A percentile compares a stretch with the other conserved stretches of the same genome.
phyloP scores from a whole-genome alignment of 441 rosid genomes.

The Eugenia klotzschiana region DNA sequence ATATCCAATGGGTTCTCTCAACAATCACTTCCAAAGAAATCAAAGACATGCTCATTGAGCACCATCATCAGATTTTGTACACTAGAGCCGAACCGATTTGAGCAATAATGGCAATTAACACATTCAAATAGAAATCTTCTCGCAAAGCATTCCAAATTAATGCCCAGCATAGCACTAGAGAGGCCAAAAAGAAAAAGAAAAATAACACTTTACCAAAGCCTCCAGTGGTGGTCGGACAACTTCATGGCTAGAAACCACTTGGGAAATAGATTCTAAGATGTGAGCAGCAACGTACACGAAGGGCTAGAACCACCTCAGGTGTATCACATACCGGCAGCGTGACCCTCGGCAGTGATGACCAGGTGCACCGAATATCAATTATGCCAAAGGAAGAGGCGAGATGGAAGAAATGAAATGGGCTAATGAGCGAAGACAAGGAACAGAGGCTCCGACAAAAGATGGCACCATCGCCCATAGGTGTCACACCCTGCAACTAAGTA shows the following conservation, averaged over 20 bases:
- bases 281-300: background rate
- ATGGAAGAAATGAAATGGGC: background rate
- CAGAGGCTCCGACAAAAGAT: background rate
- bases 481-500: background rate
- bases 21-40: background rate
- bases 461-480: background rate
- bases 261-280: background rate
- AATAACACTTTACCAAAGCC: background rate
- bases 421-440: background rate
- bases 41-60: background rate
- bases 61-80: background rate
- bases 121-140: background rate
- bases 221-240: background rate
- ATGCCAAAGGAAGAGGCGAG: background rate
- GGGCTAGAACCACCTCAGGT: background rate
- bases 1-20: background rate
- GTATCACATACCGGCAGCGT: background rate
- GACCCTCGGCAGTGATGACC: background rate
- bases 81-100: background rate
- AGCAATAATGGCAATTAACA: background rate
- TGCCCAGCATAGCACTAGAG: background rate
- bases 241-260: background rate
- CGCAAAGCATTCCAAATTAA: background rate
- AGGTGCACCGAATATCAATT: background rate
- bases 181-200: background rate